Conservation (phyloP, 2,329 filamentous ascomycete species). For the Phoma herbarum region DNA sequence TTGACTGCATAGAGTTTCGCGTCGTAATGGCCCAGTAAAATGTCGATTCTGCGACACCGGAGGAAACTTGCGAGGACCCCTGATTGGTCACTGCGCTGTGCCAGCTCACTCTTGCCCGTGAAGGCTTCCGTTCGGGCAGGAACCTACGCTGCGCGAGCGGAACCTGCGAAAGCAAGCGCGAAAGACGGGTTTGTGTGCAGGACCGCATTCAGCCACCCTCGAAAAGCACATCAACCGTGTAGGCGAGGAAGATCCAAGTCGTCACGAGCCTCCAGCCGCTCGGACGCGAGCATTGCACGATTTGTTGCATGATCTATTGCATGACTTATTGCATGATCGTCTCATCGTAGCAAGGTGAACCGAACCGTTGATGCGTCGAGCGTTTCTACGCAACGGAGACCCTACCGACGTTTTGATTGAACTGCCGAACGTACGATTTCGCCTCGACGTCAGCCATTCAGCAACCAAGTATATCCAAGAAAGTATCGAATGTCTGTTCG, state of each 20-base stretch:
- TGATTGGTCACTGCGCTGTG: slow-evolving; percentile 7
- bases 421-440: slow-evolving; percentile 7
- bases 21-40: neutral
- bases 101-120: slow-evolving; percentile 2
- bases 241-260: neutral
- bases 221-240: neutral
- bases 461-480: slow-evolving; percentile 4
- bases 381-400: slow-evolving; percentile 7
- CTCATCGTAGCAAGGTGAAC: slow-evolving; percentile 9
- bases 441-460: neutral
- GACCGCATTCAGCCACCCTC: neutral
- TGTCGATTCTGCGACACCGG: slow-evolving; percentile 9
- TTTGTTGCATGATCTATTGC: slow-evolving; percentile 16
- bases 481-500: neutral
- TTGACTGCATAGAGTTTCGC: neutral
- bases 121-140: neutral
- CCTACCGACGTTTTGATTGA: slow-evolving; percentile 10
- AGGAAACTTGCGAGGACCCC: slow-evolving; percentile 4
- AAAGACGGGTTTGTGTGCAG: neutral
- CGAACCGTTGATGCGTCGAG: slow-evolving; percentile 9
- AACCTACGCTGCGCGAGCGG: neutral
- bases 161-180: neutral
- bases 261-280: slow-evolving; percentile 3
- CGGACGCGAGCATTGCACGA: slow-evolving; percentile 7
- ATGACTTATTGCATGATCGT: slow-evolving; percentile 19